phyloP scores from a whole-genome alignment of 2,329 filamentous ascomycete species.

The Cadophora gregata region DNA sequence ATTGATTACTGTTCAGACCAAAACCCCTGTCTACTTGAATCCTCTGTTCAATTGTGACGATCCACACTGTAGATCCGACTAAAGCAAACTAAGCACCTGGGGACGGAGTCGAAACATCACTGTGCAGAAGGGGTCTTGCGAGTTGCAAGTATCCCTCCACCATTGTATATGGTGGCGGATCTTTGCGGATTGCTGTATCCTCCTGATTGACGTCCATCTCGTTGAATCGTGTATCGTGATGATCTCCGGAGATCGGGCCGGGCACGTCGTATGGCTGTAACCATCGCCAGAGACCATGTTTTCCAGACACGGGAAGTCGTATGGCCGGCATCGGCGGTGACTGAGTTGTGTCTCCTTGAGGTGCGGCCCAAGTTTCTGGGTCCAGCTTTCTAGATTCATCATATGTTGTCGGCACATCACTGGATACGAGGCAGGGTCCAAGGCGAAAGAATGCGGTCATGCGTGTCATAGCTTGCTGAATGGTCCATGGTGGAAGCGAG shows the following conservation, averaged over 20 bases:
- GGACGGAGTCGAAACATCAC: conserved; percentile 1
- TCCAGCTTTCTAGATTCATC: background rate
- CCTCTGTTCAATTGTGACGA: background rate
- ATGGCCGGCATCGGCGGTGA: background rate
- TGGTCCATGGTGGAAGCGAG: conserved; percentile 17
- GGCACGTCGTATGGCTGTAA: conserved; percentile 4
- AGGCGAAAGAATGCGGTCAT: conserved; percentile 19
- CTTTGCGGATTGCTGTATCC: conserved; percentile 13
- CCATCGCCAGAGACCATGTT: conserved; percentile 8
- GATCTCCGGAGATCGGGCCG: background rate
- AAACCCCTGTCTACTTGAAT: background rate
- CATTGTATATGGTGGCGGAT: conserved; percentile 43
- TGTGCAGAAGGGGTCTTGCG: conserved; percentile 34
- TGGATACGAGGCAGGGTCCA: conserved; percentile 11
- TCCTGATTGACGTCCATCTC: background rate
- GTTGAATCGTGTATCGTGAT: conserved; percentile 1
- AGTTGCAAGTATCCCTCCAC: conserved; percentile 45
- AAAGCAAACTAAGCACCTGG: background rate
- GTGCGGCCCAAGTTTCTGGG: background rate
- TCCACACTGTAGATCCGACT: background rate
- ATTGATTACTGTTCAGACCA: background rate
- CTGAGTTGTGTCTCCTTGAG: background rate
- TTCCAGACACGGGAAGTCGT: background rate
- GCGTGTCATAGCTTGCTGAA: background rate
- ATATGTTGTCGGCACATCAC: conserved; percentile 1